Percentiles rank a stretch among this genome's conserved stretches.
These are phyloP conservation scores for Cyberlindnera galapagoensis DNA, from an alignment of 805 yeast genomes.

Conservation along the genomic window DNA sequence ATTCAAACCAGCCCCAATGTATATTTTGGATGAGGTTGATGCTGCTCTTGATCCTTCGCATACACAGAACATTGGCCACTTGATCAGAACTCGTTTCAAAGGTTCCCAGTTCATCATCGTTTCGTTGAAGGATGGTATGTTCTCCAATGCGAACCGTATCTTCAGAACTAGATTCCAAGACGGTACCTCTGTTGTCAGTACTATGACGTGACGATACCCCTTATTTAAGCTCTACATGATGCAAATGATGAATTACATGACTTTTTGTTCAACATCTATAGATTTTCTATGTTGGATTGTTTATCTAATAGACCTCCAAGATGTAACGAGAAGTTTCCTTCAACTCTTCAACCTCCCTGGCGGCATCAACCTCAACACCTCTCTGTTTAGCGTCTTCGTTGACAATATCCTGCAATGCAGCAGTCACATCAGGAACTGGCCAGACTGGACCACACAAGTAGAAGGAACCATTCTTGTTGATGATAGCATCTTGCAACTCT, in stretches of 20 bases:
- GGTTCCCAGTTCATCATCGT: conserved; percentile 97
- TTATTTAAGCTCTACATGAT: too few relatives aligned
- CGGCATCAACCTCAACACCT: conserved; percentile 65
- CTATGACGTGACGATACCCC: conserved; percentile 39
- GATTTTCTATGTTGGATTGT: too few relatives aligned
- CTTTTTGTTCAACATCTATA: too few relatives aligned
- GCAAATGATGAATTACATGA: too few relatives aligned
- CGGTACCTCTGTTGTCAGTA: conserved; percentile 88
- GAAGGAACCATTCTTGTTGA: conserved; percentile 76
- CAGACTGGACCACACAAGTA: conserved; percentile 98
- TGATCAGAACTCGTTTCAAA: conserved; percentile 89
- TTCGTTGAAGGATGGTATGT: conserved; percentile 96
- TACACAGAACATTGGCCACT: conserved; percentile 94
- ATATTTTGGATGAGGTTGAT: conserved; percentile 94
- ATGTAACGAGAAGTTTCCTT: conserved; percentile 90
- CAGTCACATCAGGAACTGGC: conserved; percentile 97
- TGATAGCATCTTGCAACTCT: conserved; percentile 74
- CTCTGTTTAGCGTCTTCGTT: conserved; percentile 59
- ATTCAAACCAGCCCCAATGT: conserved; percentile 98
- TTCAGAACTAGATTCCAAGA: conserved; percentile 93
- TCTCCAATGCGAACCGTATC: conserved; percentile 91
- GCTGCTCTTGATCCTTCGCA: conserved; percentile 97
- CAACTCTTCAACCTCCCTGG: conserved; percentile 82
- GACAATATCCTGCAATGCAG: conserved; percentile 79
- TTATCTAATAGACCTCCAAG: conserved; percentile 74